Conservation (phyloP, 2,329 filamentous ascomycete species). For the Akanthomyces dipterigenus region DNA sequence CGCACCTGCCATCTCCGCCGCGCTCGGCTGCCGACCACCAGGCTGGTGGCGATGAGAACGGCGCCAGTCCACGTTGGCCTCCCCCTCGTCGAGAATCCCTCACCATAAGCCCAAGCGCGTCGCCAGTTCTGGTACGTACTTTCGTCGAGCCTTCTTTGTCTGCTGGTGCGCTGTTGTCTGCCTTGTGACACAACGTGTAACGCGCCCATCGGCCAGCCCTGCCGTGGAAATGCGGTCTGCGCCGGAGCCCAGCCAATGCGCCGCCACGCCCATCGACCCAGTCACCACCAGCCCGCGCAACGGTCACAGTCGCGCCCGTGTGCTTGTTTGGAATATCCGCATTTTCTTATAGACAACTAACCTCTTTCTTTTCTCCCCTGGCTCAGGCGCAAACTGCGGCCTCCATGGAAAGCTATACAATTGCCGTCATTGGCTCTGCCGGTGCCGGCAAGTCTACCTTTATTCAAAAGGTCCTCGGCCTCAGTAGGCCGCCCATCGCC, state of each 20-base stretch:
- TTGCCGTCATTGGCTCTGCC: constrained; percentile 59
- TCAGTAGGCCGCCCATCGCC: constrained; percentile 44
- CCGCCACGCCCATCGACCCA: background rate
- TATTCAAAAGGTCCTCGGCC: constrained; percentile 55
- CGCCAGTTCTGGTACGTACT: constrained; percentile 30
- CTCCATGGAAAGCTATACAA: constrained; percentile 55
- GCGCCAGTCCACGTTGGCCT: constrained; percentile 33
- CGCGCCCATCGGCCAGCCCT: background rate
- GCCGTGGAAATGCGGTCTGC: background rate
- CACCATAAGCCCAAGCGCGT: constrained; percentile 32
- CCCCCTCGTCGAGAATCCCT: constrained; percentile 44
- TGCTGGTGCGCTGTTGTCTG: background rate
- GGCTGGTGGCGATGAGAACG: constrained; percentile 32
- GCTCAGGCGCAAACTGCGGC: constrained; percentile 23
- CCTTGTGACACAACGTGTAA: background rate
- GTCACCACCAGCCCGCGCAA: background rate
- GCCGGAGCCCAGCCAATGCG: constrained; percentile 1
- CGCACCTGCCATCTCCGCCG: background rate
- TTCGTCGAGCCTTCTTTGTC: background rate
- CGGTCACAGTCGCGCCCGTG: constrained; percentile 10
- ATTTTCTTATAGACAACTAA: background rate
- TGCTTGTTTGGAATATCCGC: constrained; percentile 6
- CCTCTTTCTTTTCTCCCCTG: background rate
- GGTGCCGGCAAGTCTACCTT: constrained; percentile 64
- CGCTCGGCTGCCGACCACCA: constrained; percentile 1